Evolutionary conservation across 2,329 filamentous ascomycete genomes (phyloP), one percentile per base, ranked within the genome.

Genomic region (Aureobasidium sp.): DNA sequence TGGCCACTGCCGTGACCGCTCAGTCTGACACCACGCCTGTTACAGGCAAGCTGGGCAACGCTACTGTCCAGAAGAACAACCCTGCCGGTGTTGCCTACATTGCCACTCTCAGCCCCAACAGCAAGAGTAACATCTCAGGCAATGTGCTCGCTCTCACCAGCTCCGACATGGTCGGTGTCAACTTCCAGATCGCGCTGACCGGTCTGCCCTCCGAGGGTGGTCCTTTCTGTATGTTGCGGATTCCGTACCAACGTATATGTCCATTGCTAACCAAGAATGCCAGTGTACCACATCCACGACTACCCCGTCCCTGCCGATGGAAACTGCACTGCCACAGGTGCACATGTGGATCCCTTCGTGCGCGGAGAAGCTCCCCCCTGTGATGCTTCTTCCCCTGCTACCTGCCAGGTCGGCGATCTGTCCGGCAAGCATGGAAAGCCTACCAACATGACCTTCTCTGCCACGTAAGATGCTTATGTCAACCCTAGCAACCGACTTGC

Each of bases 341-440:
- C 78, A 2, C 89, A 93, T 70, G 81, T 91, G 14, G 88, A 92
- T 70, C 89, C 89, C 20, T 89, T 81, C 72, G 71, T 79, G 55
- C 86, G 87, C 56, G 84, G 84, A 65, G 84, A 90, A 70, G 74
- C 74, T 1, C 78, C 85, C 5, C 68, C 80, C 5, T 93, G 89
- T 75, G 79, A 90, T 69, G 41, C 75, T 12, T 67, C 71, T 11
- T 70, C 76, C 7, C 86, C 86, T 8, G 74, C 82, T 64, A 85
- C 83, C 11, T 94, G 89, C 77, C 84, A 93, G 75, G 84, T 89
- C 12, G 89, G 90, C 66, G 89, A 93, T 72, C 78, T 91, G 62
- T 83, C 84, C 68, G 89, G 89, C 70, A 93, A 93, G 77, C 78
- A 87, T 69, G 88, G 88, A 65, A 79, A 79, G 64, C 82, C 89